These are phyloP conservation scores for Lactarius hengduanensis DNA, from an alignment of 768 basidiomycete genomes.

Conservation along the genomic window DNA sequence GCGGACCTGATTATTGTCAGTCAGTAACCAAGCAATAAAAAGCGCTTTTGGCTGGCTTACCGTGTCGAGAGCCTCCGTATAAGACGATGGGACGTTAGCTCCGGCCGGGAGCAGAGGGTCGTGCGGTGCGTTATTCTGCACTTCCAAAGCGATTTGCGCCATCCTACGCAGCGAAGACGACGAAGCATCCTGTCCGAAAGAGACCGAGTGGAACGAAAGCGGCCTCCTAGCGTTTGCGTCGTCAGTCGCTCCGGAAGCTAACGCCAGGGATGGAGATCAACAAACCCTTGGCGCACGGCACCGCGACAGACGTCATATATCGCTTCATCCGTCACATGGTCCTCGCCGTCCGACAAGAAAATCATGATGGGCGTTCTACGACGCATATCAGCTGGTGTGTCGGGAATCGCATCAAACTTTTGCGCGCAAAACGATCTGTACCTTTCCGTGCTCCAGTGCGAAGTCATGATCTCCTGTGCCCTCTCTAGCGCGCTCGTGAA, in stretches of 20 bases:
- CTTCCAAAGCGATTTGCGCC: constrained; percentile 50
- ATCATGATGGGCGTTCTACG: constrained; percentile 49
- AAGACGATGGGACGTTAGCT: constrained; percentile 35
- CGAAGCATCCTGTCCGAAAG: constrained; percentile 47
- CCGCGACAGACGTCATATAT: constrained; percentile 45
- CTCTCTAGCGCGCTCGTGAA: constrained; percentile 42
- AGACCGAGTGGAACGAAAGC: constrained; percentile 57
- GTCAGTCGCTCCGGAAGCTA: neutral
- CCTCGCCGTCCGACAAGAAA: constrained; percentile 58
- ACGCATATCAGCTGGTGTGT: constrained; percentile 15
- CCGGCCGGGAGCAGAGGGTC: constrained; percentile 35
- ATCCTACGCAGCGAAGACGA: constrained; percentile 44
- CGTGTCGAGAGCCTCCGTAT: constrained; percentile 41
- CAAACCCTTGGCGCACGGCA: constrained; percentile 46
- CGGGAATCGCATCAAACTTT: neutral
- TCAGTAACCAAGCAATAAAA: neutral
- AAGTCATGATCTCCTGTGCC: constrained; percentile 42
- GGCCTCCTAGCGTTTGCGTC: constrained; percentile 43
- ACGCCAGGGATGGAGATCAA: neutral
- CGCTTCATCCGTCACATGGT: constrained; percentile 38
- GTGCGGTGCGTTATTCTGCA: constrained; percentile 45
- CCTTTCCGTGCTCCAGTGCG: constrained; percentile 52
- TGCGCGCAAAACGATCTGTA: constrained; percentile 20
- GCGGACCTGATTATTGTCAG: constrained; percentile 42
- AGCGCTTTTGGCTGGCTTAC: neutral